Evolutionary conservation across 179 eudicot species (phyloP), one percentile per base, ranked within the genome.

Genomic region (Silene vulgaris): DNA sequence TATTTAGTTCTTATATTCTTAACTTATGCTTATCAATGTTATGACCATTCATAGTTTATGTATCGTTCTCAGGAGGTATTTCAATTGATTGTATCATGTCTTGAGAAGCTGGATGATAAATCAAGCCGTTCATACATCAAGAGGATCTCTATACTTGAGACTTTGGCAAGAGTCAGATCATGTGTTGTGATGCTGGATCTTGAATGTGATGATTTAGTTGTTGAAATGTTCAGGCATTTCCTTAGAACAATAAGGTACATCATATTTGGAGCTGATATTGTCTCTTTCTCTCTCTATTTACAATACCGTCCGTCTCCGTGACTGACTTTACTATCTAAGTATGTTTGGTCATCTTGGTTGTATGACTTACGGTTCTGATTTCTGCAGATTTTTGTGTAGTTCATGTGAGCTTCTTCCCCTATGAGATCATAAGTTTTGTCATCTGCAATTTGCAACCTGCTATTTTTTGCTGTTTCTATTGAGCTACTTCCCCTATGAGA

Each of bases 171-270:
- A 83, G 97, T 95, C 72, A 87, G 93, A 75, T 90, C 99, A 17
- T 95, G 99, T 82, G 91, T 95, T 26, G 86, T 95, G 80, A 95
- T 95, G 99, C 68, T 95, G 84, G 99, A 95, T 78, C 87, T 95
- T 62, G 99, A 95, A 84, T 92, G 97, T 78, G 97, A 92, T 61
- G 84, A 72, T 21, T 79, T 95, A 75, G 88, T 95, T 59, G 71
- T 79, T 19, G 87, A 92, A 78, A 92, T 95, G 97, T 95, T 95
- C 76, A 82, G 85, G 32, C 89, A 88, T 72, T 92, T 95, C 76
- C 81, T 93, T 37, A 82, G 74, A 80, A 71, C 74, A 32, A 84
- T 93, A 79, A 87, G 98, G 98, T 93, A 87, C 68, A 68, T 19
- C 23, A 20, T 7, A 9, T 14, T 8, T 56, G 30, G 0, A 12